phyloP scores from a whole-genome alignment of 2,329 filamentous ascomycete species.

The Fusarium sp. region DNA sequence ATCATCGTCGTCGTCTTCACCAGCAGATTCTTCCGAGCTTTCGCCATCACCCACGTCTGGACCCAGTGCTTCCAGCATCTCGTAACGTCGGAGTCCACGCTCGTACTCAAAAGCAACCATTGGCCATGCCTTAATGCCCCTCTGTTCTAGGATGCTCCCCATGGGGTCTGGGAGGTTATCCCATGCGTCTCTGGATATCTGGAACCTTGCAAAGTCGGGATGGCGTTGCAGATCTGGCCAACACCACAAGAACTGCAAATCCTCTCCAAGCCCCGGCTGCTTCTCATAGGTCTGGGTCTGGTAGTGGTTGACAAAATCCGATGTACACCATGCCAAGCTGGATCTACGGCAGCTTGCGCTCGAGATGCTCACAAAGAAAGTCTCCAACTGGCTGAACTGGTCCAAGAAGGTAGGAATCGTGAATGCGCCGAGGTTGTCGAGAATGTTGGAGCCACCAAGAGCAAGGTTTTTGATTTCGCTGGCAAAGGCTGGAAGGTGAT shows the following conservation, averaged over 20 bases:
- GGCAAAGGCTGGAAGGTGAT: constrained; percentile 43
- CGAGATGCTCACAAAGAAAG: constrained; percentile 39
- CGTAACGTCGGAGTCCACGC: constrained; percentile 26
- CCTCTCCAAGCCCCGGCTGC: constrained; percentile 37
- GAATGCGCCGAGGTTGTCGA: background rate
- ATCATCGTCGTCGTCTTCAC: constrained; percentile 22
- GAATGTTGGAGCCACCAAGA: constrained; percentile 20
- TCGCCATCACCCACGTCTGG: constrained; percentile 17
- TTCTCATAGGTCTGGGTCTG: constrained; percentile 42
- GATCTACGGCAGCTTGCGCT: constrained; percentile 13
- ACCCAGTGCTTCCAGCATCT: constrained; percentile 23
- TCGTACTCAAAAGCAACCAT: constrained; percentile 46
- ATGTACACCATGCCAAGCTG: constrained; percentile 46
- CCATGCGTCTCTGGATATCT: constrained; percentile 30
- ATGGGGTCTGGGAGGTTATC: constrained; percentile 8
- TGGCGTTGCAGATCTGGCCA: constrained; percentile 49
- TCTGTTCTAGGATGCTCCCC: constrained; percentile 1
- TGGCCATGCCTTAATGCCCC: constrained; percentile 42
- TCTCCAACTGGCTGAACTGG: constrained; percentile 41
- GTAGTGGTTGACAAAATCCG: constrained; percentile 44
- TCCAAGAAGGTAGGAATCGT: constrained; percentile 3
- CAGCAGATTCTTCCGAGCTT: constrained; percentile 25
- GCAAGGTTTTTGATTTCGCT: constrained; percentile 46
- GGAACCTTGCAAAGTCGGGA: constrained; percentile 43
- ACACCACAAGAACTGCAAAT: constrained; percentile 42